Evolutionary conservation across 2,329 filamentous ascomycete genomes (phyloP).

Genomic region (Endocalyx cinctus): DNA sequence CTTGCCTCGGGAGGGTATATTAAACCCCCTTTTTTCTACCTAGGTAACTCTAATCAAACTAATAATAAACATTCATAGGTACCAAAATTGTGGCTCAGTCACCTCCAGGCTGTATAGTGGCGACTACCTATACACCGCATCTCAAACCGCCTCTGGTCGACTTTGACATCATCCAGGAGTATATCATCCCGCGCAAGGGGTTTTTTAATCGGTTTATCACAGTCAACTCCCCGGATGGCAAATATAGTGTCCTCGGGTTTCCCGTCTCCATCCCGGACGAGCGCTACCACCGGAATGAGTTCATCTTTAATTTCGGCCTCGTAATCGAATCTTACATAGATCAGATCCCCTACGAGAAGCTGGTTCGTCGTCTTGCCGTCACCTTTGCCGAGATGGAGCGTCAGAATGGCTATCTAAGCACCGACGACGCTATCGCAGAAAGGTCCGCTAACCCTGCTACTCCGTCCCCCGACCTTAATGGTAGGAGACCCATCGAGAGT

Average conservation of each 20-base stretch:
- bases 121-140: slow-evolving; percentile 30
- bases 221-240: slow-evolving; percentile 65
- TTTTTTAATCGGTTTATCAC: slow-evolving; percentile 90
- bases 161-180: slow-evolving; percentile 82
- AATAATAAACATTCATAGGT: slow-evolving; percentile 34
- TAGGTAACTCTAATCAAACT: neutral
- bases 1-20: slow-evolving; percentile 57
- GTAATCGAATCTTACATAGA: slow-evolving; percentile 66
- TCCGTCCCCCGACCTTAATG: slow-evolving; percentile 10
- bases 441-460: slow-evolving; percentile 6
- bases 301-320: slow-evolving; percentile 97
- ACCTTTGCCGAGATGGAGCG: slow-evolving; percentile 89
- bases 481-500: slow-evolving; percentile 70
- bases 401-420: slow-evolving; percentile 77
- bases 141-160: slow-evolving; percentile 65
- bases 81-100: slow-evolving; percentile 61
- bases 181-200: slow-evolving; percentile 90
- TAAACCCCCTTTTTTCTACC: slow-evolving; percentile 1
- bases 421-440: slow-evolving; percentile 27
- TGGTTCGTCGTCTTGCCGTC: slow-evolving; percentile 79
- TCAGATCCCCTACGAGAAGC: slow-evolving; percentile 74
- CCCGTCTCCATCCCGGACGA: slow-evolving; percentile 82
- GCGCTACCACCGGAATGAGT: slow-evolving; percentile 86
- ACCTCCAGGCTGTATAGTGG: slow-evolving; percentile 58
- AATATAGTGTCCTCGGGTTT: slow-evolving; percentile 77